These are phyloP conservation scores for Mycena epipterygia DNA, from an alignment of 768 basidiomycete species.

Conservation along the genomic window DNA sequence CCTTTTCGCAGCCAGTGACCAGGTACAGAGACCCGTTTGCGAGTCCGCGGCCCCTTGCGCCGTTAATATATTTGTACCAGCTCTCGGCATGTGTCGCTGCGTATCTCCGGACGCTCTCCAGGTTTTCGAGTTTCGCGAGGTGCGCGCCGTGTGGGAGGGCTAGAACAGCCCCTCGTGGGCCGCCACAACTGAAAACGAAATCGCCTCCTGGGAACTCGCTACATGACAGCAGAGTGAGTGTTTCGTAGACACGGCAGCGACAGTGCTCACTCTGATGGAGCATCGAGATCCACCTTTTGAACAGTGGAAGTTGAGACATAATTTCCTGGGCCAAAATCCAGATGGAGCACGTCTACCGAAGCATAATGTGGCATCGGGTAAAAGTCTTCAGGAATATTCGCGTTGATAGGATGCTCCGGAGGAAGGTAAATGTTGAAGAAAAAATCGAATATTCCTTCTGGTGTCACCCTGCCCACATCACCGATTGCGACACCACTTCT, in stretches of 20 bases:
- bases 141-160: slow-evolving; percentile 30
- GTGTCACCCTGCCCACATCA: slow-evolving; percentile 49
- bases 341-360: slow-evolving; percentile 1
- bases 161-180: slow-evolving; percentile 32
- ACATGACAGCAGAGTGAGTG: too few species aligned
- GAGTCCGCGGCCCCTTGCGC: slow-evolving; percentile 12
- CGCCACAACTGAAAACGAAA: neutral
- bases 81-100: slow-evolving; percentile 30
- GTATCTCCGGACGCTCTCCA: slow-evolving; percentile 19
- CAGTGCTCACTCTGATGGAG: neutral
- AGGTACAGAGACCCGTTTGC: slow-evolving; percentile 35
- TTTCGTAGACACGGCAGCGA: neutral
- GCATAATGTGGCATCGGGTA: neutral
- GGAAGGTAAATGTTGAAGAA: slow-evolving; percentile 41
- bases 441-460: slow-evolving; percentile 46
- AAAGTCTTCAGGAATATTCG: slow-evolving; percentile 44
- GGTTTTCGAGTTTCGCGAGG: slow-evolving; percentile 21
- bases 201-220: neutral
- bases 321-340: neutral
- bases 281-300: neutral
- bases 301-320: slow-evolving; percentile 5
- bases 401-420: slow-evolving; percentile 41
- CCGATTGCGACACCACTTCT: slow-evolving; percentile 46
- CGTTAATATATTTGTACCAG: slow-evolving; percentile 35
- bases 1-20: slow-evolving; percentile 39